Evolutionary conservation across 768 basidiomycete species (phyloP).

Genomic region (Phanerochaete carnosa): DNA sequence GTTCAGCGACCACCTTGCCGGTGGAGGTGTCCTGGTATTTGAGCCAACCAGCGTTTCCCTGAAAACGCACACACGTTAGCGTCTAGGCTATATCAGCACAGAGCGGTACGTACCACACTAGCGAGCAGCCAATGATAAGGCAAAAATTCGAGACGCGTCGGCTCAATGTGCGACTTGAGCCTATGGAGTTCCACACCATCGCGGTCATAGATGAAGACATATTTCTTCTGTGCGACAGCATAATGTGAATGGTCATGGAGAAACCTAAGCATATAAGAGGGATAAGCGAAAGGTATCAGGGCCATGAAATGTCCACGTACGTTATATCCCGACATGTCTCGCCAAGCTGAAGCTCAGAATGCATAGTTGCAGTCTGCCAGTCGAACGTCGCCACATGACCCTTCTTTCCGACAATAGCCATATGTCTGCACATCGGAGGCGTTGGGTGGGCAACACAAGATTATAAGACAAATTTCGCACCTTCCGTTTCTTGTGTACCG

Average conservation of each 20-base stretch:
- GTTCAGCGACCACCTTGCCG: slow-evolving; percentile 79
- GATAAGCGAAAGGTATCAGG: not conserved
- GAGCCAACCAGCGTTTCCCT: slow-evolving; percentile 87
- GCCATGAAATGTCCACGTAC: slow-evolving; percentile 38
- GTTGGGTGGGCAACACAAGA: too few species aligned
- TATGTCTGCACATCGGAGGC: slow-evolving; percentile 47
- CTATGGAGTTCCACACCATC: slow-evolving; percentile 91
- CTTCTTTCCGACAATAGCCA: slow-evolving; percentile 77
- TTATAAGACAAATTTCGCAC: slow-evolving; percentile 37
- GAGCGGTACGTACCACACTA: slow-evolving; percentile 56
- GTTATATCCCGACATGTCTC: slow-evolving; percentile 94
- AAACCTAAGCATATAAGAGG: slow-evolving; percentile 53
- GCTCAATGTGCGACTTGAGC: slow-evolving; percentile 81
- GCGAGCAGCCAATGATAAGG: slow-evolving; percentile 95
- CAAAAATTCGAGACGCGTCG: slow-evolving; percentile 85
- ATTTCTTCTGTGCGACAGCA: slow-evolving; percentile 95
- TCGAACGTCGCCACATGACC: slow-evolving; percentile 95
- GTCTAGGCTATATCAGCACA: not conserved
- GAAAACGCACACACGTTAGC: slow-evolving; percentile 3
- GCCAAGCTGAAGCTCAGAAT: slow-evolving; percentile 83
- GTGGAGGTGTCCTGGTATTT: slow-evolving; percentile 98
- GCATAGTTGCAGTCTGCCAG: slow-evolving; percentile 83
- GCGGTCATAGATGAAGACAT: slow-evolving; percentile 93
- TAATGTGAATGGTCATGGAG: slow-evolving; percentile 91
- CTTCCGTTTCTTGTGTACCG: slow-evolving; percentile 91